Evolutionary conservation across 441 rosid species (phyloP), one percentile per base, ranked within the genome.

Genomic region (Macaranga tanarius): DNA sequence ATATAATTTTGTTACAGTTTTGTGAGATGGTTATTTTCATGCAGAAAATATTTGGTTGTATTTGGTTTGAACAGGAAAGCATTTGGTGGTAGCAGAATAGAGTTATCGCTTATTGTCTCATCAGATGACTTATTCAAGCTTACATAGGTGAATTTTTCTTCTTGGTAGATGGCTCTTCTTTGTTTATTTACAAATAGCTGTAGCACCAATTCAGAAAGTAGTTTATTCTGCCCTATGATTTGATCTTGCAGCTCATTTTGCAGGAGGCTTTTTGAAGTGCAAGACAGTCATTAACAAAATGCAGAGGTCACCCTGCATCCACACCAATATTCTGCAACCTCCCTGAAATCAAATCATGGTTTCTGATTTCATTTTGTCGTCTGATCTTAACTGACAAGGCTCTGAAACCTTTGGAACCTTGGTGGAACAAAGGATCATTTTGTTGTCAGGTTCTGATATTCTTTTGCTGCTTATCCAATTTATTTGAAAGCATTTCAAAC

Each of bases 121-220:
- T 34, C 67, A 17, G 76, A 28, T 57, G 57, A 11, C 3, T 38
- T 28, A 15, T 25, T 44, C 25, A 31, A 23, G 54, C 52, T 48
- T 38, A 25, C 67, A 13, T 48, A 44, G 72, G 77, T 74, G 61
- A 74, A 19, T 23, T 58, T 34, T 65, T 11, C 70, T 38, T 55
- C 77, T 73, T 51, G n/a, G 17, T 22, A 38, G 52, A 38, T 51
- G 44, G 62, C 45, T 65, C 57, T 65, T 25, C 15, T 19, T 52
- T 10, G 45, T 47, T 26, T 44, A 19, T 26, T 72, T 19, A 40
- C 60, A 22, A 42, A 10, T 38, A 63, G 40, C 45, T 40, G 26
- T 42, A 19, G 57, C 57, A 45, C 26, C 34, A 50, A 66, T 34
- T 50, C 47, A 28, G 15, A 44, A 62, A 12, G 3, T n/a, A 26